Conservation (phyloP, 331 rosid species). For the Quercus tomentella region DNA sequence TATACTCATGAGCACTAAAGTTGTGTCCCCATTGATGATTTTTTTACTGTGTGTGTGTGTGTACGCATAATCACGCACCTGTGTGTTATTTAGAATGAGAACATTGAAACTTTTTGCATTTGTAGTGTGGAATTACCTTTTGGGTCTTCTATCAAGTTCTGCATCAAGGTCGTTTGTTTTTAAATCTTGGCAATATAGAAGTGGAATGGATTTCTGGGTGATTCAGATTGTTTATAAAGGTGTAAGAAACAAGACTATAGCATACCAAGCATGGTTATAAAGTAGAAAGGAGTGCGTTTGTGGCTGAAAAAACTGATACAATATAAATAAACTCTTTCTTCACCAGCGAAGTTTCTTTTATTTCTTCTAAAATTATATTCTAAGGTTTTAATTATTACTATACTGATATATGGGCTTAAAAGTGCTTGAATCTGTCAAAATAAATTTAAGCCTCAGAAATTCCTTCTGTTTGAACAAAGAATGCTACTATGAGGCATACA, state of each 20-base stretch:
- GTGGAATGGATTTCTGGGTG: background rate
- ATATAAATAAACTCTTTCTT: background rate
- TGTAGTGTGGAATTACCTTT: background rate
- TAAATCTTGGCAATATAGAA: background rate
- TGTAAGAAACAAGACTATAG: background rate
- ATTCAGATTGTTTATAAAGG: conserved; percentile 3
- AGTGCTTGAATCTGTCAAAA: background rate
- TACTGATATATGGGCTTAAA: conserved; percentile 6
- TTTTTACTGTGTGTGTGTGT: no score
- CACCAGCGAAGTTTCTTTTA: background rate
- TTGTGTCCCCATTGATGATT: no score
- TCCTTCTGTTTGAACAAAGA: conserved; percentile 3
- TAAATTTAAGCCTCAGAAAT: background rate
- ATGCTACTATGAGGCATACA: background rate
- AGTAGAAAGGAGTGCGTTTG: background rate
- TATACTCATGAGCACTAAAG: no score
- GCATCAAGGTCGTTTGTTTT: background rate
- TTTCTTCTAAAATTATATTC: background rate
- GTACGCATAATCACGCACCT: no score
- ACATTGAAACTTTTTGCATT: background rate
- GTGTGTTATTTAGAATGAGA: background rate
- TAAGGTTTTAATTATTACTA: background rate
- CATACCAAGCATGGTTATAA: background rate
- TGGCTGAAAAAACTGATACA: background rate
- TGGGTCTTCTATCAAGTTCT: background rate